Base-by-base conservation (phyloP, 176 grass and related monocot species). In the Avena eriantha region DNA sequence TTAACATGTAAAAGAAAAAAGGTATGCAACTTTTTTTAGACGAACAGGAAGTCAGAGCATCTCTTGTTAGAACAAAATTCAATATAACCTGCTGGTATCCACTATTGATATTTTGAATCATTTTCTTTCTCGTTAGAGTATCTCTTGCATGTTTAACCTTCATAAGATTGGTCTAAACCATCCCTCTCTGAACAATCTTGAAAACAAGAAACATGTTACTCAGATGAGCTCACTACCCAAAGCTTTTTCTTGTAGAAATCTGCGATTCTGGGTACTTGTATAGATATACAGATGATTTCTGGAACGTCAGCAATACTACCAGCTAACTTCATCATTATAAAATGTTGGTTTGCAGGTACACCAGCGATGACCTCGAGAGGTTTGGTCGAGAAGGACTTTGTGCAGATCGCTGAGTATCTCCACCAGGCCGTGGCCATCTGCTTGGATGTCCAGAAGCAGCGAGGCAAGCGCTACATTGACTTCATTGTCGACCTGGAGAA, bases 341-440 rank as follows among this genome's bases (percentile, higher is more conserved):
- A 41, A 7, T 41, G 0, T 7, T 8, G 5, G 24, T 84, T 74
- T 51, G 45, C 78, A 98, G 96, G 96, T 76, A 7, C 96, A 41
- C 96, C 92, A 11, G 96, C 96, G 3, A 98, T 96, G 96, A 96
- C 96, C 13, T 98, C 96, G 1, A 88, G 96, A 65, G 96, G 96
- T 57, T 76, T 98, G 57, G 80, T 94, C 1, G 92, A 98, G 90
- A 98, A 98, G 88, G 96, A 98, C 79, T 98, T 98, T 1, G 93
- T 92, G 92, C 93, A 93, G 87, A 96, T 98, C 0, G 93, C 86
- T 0, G 93, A 98, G 92, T 98, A 96, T 92, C 96, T 98, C 80
- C 93, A 98, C 92, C 96, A 90, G 79, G 90, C 96, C 0, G 96
- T 98, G 69, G 92, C 84, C 58, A 76, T 98, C 83, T 98, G 96